phyloP scores from a whole-genome alignment of 768 basidiomycete genomes.

The Lentinula detonsa region DNA sequence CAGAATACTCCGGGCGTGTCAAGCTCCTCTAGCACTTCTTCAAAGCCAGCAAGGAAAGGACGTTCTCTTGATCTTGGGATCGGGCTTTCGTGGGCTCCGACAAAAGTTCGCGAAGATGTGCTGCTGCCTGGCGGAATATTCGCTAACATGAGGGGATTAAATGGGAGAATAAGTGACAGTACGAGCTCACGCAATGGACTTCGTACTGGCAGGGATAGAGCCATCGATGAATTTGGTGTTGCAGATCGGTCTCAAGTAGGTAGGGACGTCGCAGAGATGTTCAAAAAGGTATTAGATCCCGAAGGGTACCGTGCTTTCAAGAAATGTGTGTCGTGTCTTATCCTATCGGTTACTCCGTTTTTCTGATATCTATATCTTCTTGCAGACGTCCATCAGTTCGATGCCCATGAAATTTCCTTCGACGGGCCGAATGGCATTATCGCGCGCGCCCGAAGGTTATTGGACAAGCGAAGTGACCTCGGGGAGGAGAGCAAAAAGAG shows the following conservation, averaged over 20 bases:
- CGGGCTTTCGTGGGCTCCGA: conserved; percentile 69
- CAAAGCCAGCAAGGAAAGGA: conserved; percentile 47
- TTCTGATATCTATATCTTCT: conserved; percentile 7
- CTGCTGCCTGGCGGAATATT: conserved; percentile 43
- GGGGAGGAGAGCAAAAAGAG: conserved; percentile 39
- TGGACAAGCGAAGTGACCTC: conserved; percentile 43
- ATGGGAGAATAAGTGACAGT: conserved; percentile 18
- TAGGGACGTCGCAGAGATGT: conserved; percentile 41
- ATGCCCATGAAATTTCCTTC: conserved; percentile 68
- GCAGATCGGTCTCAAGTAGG: conserved; percentile 28
- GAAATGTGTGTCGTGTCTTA: conserved; percentile 46
- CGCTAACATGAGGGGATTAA: conserved; percentile 21
- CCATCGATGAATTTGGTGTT: conserved; percentile 13
- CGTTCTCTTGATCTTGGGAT: conserved; percentile 68
- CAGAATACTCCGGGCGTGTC: background rate
- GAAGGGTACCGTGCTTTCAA: conserved; percentile 48
- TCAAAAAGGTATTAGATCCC: conserved; percentile 39
- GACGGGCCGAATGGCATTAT: conserved; percentile 70
- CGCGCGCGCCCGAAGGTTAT: conserved; percentile 53
- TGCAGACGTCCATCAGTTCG: conserved; percentile 68
- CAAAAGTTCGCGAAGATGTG: conserved; percentile 60
- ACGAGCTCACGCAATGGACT: conserved; percentile 20
- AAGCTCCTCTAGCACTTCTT: background rate
- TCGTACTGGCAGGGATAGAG: conserved; percentile 16
- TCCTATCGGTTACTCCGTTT: background rate